phyloP scores from a whole-genome alignment of 208 protist genomes.

The Leishmania tropica region DNA sequence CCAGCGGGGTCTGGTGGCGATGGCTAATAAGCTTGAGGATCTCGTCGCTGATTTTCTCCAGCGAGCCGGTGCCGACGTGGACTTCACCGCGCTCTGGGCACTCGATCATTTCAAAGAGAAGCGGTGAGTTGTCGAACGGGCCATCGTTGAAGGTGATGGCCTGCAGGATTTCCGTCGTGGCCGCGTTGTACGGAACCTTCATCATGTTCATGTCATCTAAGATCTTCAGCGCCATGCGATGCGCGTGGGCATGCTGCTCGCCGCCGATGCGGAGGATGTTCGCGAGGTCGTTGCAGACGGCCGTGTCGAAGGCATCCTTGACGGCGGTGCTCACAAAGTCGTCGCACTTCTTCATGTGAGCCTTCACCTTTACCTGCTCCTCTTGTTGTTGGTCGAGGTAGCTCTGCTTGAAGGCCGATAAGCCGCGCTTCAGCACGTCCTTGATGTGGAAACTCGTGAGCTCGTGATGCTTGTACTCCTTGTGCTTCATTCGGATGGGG shows the following conservation, averaged over 20 bases:
- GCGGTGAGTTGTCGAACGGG: slow-evolving; percentile 81
- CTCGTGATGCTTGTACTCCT: slow-evolving; percentile 63
- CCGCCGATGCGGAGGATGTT: slow-evolving; percentile 89
- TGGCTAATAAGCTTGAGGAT: slow-evolving; percentile 79
- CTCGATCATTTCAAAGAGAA: slow-evolving; percentile 89
- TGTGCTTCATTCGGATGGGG: slow-evolving; percentile 58
- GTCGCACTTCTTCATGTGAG: slow-evolving; percentile 71
- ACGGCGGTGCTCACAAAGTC: slow-evolving; percentile 58
- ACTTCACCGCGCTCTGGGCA: slow-evolving; percentile 91
- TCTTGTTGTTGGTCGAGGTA: slow-evolving; percentile 82
- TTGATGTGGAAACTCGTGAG: slow-evolving; percentile 87
- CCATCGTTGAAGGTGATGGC: slow-evolving; percentile 79
- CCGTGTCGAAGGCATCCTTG: slow-evolving; percentile 66
- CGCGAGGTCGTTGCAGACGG: slow-evolving; percentile 84
- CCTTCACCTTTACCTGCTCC: slow-evolving; percentile 64
- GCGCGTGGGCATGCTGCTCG: slow-evolving; percentile 68
- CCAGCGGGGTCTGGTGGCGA: slow-evolving; percentile 85
- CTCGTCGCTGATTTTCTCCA: slow-evolving; percentile 67
- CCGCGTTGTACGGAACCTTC: slow-evolving; percentile 70
- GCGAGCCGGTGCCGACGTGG: slow-evolving; percentile 45
- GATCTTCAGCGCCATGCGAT: slow-evolving; percentile 74
- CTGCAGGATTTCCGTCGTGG: slow-evolving; percentile 75
- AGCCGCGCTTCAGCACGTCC: slow-evolving; percentile 88
- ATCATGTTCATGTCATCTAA: slow-evolving; percentile 91
- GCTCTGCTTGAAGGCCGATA: slow-evolving; percentile 89